Evolutionary conservation across 306 rosid species (phyloP), one percentile per base, ranked within the genome.

Genomic region (Fragaria iinumae): DNA sequence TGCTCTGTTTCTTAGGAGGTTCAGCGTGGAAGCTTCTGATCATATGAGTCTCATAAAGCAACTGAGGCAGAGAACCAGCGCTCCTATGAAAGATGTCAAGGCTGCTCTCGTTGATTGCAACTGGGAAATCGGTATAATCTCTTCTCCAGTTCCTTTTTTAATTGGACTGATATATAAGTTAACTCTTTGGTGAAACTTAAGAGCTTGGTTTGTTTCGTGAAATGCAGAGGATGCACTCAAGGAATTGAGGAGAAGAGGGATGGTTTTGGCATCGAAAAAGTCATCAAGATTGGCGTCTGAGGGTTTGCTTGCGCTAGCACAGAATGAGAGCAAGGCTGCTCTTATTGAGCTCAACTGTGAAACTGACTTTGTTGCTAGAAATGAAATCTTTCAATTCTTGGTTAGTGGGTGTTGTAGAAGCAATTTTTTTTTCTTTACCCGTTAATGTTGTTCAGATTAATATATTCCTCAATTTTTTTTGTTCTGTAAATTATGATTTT

Each of bases 331-430:
- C 81, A 88, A 80, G 79, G 86, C 91, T 36, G 96, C 90, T 72
- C 87, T 94, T 77, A 76, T 94, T 84, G 98, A 94, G 82, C 96
- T 94, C 80, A 94, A 92, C 79, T 94, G 98, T 68, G 98, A 94
- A 79, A 92, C 98, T 36, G 98, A 94, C 59, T 94, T 94, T 55
- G 98, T 94, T 25, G 96, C 98, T 53, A 86, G 98, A 74, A 94
- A 94, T 72, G 98, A 91, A 20, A 95, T 92, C 48, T 95, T 91
- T 75, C 97, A 89, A 74, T 77, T 71, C 84, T 86, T 95, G 96
- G 98, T 93, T 79, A 63, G 91, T 82, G 2, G 8, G 1, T 2
- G 9, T 55, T 27, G 9, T 55, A 55, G 6, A 6, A 43, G 2
- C 9, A 41, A 5, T 4, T 5, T 16, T 17, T 5, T 50, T 50